phyloP scores from a whole-genome alignment of 495 filamentous ascomycete genomes.

The Mycothermus thermophilus region DNA sequence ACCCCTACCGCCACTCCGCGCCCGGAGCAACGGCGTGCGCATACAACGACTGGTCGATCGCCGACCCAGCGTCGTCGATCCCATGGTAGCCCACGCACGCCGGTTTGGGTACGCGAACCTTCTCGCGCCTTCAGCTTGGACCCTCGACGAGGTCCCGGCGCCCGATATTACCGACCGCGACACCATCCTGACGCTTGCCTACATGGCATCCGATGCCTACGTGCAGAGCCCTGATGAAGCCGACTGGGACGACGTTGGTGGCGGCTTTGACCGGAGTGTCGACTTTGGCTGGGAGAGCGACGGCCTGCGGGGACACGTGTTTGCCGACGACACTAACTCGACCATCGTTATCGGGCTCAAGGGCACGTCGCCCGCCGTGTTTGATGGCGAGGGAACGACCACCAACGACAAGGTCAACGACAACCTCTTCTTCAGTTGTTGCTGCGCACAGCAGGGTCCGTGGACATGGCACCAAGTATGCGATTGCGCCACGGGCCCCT shows the following conservation, averaged over 20 bases:
- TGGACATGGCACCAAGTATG: conserved; percentile 82
- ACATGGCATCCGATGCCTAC: conserved; percentile 83
- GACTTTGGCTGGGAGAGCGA: conserved; percentile 87
- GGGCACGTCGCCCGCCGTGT: conserved; percentile 78
- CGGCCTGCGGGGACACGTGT: conserved; percentile 85
- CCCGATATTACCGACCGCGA: conserved; percentile 79
- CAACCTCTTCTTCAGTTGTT: conserved; percentile 95
- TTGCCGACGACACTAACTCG: conserved; percentile 67
- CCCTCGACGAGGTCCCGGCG: conserved; percentile 58
- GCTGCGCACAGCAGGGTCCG: conserved; percentile 83
- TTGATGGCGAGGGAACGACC: conserved; percentile 87
- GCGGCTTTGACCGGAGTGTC: conserved; percentile 63
- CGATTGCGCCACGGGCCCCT: conserved; percentile 72
- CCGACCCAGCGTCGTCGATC: conserved; percentile 57
- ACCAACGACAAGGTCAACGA: conserved; percentile 97
- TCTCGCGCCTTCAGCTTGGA: conserved; percentile 62
- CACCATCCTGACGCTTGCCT: conserved; percentile 69
- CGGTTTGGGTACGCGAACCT: conserved; percentile 44
- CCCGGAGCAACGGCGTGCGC: conserved; percentile 43
- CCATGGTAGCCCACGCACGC: conserved; percentile 54
- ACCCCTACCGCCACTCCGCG: conserved; percentile 35
- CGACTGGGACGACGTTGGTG: conserved; percentile 74
- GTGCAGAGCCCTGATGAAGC: conserved; percentile 51
- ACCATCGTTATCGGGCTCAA: conserved; percentile 89
- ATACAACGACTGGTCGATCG: conserved; percentile 77